Conservation (phyloP, 1,284 basidiomycete genomes). For the Ceraceosorus bombacis region DNA sequence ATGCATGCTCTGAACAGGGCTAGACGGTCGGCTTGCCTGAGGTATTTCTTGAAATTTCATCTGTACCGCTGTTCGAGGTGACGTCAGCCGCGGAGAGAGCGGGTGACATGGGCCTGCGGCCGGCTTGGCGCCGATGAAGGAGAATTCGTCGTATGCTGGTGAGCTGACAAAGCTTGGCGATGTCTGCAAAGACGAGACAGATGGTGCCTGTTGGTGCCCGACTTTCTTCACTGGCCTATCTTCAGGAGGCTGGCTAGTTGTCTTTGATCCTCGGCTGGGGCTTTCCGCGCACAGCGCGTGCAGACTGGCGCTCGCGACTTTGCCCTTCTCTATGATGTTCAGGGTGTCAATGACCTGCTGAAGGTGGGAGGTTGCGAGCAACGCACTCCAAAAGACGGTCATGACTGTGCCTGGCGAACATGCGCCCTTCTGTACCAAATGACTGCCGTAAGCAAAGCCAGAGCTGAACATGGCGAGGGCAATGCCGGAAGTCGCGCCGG, state of each 20-base stretch:
- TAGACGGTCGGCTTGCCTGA: background rate
- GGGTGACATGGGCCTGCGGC: too few species aligned
- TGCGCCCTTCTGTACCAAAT: slow-evolving; percentile 68
- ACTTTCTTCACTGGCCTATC: background rate
- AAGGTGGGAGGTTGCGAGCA: slow-evolving; percentile 76
- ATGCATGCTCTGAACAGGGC: background rate
- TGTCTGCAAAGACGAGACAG: background rate
- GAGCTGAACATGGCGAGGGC: slow-evolving; percentile 52
- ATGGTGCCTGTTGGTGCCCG: background rate
- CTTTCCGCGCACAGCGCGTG: background rate
- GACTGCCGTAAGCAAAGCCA: slow-evolving; percentile 90
- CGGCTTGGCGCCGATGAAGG: background rate
- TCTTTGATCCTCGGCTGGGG: background rate
- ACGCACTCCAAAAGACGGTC: slow-evolving; percentile 92
- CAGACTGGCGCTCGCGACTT: slow-evolving; percentile 69
- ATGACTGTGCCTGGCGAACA: slow-evolving; percentile 70
- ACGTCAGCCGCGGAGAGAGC: too few species aligned
- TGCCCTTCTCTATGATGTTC: slow-evolving; percentile 72
- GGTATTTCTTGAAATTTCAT: slow-evolving; percentile 20
- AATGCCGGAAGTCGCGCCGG: slow-evolving; percentile 50
- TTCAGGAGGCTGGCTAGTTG: background rate
- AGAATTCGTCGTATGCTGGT: background rate
- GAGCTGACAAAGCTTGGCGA: background rate
- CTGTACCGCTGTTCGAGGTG: slow-evolving; percentile 16
- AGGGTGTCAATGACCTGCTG: slow-evolving; percentile 77